Base-by-base conservation (phyloP, 345 rosid species). In the Pistacia vera region DNA sequence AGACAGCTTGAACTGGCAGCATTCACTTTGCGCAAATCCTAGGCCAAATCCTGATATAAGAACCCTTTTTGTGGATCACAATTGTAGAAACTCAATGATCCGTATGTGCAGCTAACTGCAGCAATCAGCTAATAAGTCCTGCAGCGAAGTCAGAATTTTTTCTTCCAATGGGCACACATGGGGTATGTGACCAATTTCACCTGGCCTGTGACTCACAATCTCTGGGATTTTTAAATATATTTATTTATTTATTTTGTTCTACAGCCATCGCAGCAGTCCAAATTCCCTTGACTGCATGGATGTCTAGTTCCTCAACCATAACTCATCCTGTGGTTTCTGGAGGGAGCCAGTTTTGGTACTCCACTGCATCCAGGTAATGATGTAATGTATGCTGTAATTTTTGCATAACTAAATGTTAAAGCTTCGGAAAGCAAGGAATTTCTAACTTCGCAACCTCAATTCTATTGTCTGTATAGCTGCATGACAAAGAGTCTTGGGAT, bases 1-100 rank as follows among this genome's bases (percentile, higher is more conserved):
- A 72, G 77, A 68, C 85, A 86, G 89, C 81, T 75, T 86, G 81
- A 82, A 85, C 59, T 85, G 88, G 88, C 88, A 85, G 75, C 89
- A 83, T 66, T 77, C 81, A 4, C 82, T 72, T 55, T 86, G 89
- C 66, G 57, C 68, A 66, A 79, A 75, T 77, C 79, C 83, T 20
- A 68, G 68, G 73, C 83, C 33, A 78, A 79, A 81, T 66, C 89
- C 83, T 75, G 85, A 79, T 41, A 75, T 81, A 69, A 79, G 66
- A 77, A 81, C 89, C 59, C 81, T 86, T 51, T 75, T 81, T 74
- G 75, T 77, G 78, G 89, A 83, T 46, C 89, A 83, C 70, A 63
- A 9, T 60, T 86, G 89, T 66, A 68, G 75, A 73, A 79, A 77
- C 57, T 30, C 81, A 70, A 60, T 68, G 86, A 78, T 72, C 77